Base-by-base conservation (phyloP, 768 basidiomycete genomes). In the Rubroboletus pulcherrimus region DNA sequence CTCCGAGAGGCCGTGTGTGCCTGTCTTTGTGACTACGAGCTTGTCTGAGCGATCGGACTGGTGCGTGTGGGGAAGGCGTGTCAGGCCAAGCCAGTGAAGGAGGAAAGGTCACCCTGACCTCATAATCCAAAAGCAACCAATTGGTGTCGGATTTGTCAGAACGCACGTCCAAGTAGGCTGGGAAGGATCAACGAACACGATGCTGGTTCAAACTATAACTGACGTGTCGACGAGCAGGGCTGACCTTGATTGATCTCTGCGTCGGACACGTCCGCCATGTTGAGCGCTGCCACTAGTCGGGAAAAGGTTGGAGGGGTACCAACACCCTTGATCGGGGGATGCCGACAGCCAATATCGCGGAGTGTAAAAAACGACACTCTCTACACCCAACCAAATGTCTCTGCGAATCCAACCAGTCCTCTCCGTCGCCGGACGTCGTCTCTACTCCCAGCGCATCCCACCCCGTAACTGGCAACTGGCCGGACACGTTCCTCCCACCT, bases 111-210 rank as follows among this genome's bases (percentile, higher is more conserved):
- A 49, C 11, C 30, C 78, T 66, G 61, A 84, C 86, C 77, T 89
- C 87, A 71, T 98, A 98, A 70, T 96, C 91, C 55, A 97, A 74
- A 54, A 98, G 77, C 43, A 95, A 68, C 93, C 93, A 98, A 70
- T 90, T 97, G 33, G 85, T 89, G 31, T 91, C 89, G 38, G 85
- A 79, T 67, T 93, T 93, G 79, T 91, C 86, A 58, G 78, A 79
- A 61, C 94, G 86, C 52, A 97, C 87, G 62, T 93, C 89, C 71
- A 82, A 77, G 79, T 97, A 96, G 33, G 93, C 95, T 92, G 69
- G 39, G 21, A 21, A 39, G 3, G 31, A 44, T 40, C 40, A 31
- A 43, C 21, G 2, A 30, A 56, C 26, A 26, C 53, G 61, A 54
- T 51, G 49, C 47, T 53, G 47, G 63, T 53, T 65, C 56, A 63